Base-by-base conservation (phyloP, 345 rosid species). In the Populus alba region DNA sequence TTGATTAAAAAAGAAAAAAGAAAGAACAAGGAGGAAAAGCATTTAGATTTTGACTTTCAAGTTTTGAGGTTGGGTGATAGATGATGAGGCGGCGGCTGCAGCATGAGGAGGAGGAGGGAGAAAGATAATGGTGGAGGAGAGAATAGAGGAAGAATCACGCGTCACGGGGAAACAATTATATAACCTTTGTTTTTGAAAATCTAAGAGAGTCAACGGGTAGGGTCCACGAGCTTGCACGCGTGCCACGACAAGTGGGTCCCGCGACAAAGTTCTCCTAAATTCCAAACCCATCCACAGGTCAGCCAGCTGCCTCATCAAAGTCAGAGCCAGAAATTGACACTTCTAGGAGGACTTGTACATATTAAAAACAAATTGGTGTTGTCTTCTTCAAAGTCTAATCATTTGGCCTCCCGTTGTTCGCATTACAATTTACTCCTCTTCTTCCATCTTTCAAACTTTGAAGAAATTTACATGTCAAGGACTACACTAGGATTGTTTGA, bases 221-320 rank as follows among this genome's bases (percentile, higher is more conserved):
- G 91, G 70, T 75, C 92, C 90, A 84, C 81, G 76, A 86, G 86
- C 87, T 89, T 86, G 89, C 92, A 84, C 82, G 94, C 94, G 91
- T 90, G 91, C 87, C 70, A 75, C 65, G 89, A 89, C 89, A 82
- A 3, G 5, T 79, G 88, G 92, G 85, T 17, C 91, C 92, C 87
- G 8, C 25, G 65, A 78, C 74, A 22, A 1, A 11, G 33, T 22
- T 6, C 51, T 31, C 9, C 33, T 20, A 13, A 35, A 51, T 8
- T 47, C 11, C 10, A 66, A 61, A 63, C 37, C 78, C 57, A 29
- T 2, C 45, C 1, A 18, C 31, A 59, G 13, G 65, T 43, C 72
- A 45, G 41, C 11, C 20, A 1, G 25, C 29, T 22, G 23, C 39
- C 11, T 33, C 80, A 83, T 80, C 71, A 6, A 81, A 90, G 90